Evolutionary conservation across 495 filamentous ascomycete genomes (phyloP).

Genomic region (Trichoderma parareesei): DNA sequence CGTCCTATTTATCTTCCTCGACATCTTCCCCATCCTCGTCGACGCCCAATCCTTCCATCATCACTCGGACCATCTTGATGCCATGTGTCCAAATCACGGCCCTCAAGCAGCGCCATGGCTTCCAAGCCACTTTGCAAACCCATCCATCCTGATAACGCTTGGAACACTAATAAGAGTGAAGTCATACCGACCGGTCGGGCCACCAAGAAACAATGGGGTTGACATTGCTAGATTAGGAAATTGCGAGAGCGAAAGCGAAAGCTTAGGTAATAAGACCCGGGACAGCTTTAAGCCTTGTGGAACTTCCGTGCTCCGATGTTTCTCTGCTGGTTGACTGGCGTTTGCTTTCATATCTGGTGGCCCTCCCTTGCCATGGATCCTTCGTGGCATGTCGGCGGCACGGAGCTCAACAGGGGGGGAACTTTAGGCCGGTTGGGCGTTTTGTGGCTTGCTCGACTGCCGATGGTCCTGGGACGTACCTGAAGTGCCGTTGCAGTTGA

Average conservation of each 20-base stretch:
- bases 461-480: too few relatives aligned
- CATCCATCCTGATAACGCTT: too few relatives aligned
- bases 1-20: neutral
- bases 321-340: too few relatives aligned
- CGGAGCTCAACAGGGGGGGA: neutral
- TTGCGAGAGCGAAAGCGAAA: neutral
- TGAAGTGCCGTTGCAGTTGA: neutral
- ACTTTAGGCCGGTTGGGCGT: constrained; percentile 2
- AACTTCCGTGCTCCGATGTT: neutral
- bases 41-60: neutral
- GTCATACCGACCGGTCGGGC: neutral
- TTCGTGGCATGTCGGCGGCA: neutral
- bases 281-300: neutral
- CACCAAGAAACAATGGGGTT: neutral
- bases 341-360: neutral
- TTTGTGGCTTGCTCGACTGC: neutral
- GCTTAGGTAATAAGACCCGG: neutral
- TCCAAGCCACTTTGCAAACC: too few relatives aligned
- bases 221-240: neutral
- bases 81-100: neutral
- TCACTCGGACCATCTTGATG: neutral
- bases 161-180: neutral
- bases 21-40: neutral
- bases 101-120: neutral
- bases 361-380: neutral